phyloP scores from a whole-genome alignment of 2,329 filamentous ascomycete genomes.

The Diaporthe citrichinensis region DNA sequence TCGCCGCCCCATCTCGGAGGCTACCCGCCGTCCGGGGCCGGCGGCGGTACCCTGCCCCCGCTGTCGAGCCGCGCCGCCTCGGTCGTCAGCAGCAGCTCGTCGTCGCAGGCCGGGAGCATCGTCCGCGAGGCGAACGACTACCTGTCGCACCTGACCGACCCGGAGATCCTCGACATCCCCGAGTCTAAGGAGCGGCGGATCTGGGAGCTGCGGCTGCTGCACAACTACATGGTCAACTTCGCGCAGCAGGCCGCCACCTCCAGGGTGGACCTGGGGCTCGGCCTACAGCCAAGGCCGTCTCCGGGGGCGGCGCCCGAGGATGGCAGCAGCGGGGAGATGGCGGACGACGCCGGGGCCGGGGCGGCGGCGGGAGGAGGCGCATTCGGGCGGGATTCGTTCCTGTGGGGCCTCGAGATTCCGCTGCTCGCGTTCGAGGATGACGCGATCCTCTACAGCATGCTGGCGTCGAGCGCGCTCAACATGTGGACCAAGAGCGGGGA shows the following conservation, averaged over 20 bases:
- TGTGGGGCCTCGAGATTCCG: constrained; percentile 53
- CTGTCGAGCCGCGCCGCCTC: constrained; percentile 25
- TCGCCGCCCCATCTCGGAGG: constrained; percentile 11
- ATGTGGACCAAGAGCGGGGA: constrained; percentile 49
- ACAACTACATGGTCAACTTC: constrained; percentile 52
- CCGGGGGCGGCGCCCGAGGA: constrained; percentile 23
- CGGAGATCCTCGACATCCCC: constrained; percentile 48
- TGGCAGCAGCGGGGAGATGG: not conserved
- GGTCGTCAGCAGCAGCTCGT: constrained; percentile 25
- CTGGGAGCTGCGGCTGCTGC: constrained; percentile 54
- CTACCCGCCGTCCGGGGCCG: constrained; percentile 4
- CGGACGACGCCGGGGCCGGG: not conserved
- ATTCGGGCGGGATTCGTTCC: constrained; percentile 34
- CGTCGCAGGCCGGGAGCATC: constrained; percentile 11
- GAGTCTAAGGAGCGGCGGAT: constrained; percentile 54
- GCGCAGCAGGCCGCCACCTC: constrained; percentile 47
- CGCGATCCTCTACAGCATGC: constrained; percentile 52
- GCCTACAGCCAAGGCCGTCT: constrained; percentile 38
- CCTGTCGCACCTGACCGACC: constrained; percentile 37
- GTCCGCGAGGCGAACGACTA: constrained; percentile 44
- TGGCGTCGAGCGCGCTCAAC: constrained; percentile 55
- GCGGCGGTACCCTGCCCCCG: not conserved
- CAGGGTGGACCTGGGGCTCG: constrained; percentile 37
- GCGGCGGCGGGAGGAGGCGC: not conserved
- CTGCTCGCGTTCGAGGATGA: constrained; percentile 51